Base-by-base conservation (phyloP, 495 filamentous ascomycete genomes). In the Lindgomyces ingoldianus region DNA sequence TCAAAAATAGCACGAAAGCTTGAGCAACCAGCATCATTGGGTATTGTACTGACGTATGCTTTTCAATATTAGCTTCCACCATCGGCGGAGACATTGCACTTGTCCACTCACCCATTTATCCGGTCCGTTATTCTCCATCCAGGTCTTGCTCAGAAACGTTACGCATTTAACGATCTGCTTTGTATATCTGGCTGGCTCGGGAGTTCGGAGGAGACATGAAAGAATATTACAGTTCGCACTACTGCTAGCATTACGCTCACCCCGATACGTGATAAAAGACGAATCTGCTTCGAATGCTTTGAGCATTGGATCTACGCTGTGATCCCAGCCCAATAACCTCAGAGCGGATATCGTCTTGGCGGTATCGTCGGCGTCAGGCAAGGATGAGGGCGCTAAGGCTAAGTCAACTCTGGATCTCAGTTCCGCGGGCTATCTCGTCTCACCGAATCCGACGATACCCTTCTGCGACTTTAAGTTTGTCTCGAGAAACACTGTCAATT, bases 341-440 rank as follows among this genome's bases (percentile, higher is more conserved):
- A 67, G 29, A 12, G 59, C 46, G 1, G 53, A 55, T 29, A 67
- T 62, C 2, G 75, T 70, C 53, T 77, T 80, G 0, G 79, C 79
- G 8, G 79, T 82, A 49, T 81, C 79, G 70, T 81, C 80, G 18
- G 78, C 80, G 70, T 82, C 80, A 8, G 78, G 59, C 26, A 75
- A 68, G 3, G 77, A 71, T 12, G 65, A 73, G 19, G 76, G 64
- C 4, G 73, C 52, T 69, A 41, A 4, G 21, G 3, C 48, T 4
- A 19, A 33, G 33, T 59, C 27, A 58, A 46, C 21, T 16, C 6
- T 3, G n/a, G 26, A 14, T 29, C 33, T 55, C 33, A 42, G 25
- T 30, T 18, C 21, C 26, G 22, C 6, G 19, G n/a, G 4, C 18
- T 46, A 16, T 55, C 0, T 16, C 44, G 26, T 21, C 63, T 25